phyloP scores from a whole-genome alignment of 2,329 filamentous ascomycete genomes.

The Hymenoscyphus fraxineus region DNA sequence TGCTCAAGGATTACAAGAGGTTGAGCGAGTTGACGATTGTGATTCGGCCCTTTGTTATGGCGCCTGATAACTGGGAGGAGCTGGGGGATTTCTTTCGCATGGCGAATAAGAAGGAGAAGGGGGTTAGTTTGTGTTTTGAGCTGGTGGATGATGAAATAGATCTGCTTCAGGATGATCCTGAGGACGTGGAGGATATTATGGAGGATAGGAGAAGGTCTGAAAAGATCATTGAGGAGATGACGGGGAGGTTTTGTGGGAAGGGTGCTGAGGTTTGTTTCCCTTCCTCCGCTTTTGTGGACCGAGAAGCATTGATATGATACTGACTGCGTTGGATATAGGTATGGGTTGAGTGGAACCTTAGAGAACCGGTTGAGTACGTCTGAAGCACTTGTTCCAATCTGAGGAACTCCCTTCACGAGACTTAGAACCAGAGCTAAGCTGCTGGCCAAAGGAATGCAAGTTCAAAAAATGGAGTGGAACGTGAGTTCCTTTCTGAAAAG shows the following conservation, averaged over 20 bases:
- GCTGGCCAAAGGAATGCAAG: too few species aligned
- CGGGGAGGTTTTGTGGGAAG: constrained; percentile 4
- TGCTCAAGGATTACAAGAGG: constrained; percentile 14
- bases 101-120: constrained; percentile 5
- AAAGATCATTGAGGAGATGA: background rate
- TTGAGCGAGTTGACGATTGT: constrained; percentile 7
- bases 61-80: background rate
- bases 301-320: background rate
- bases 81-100: constrained; percentile 5
- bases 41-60: background rate
- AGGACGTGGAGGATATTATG: background rate
- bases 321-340: background rate
- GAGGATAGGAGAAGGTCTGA: background rate
- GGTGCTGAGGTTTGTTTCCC: constrained; percentile 7
- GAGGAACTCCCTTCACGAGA: too few species aligned
- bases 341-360: constrained; percentile 11
- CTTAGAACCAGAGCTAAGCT: too few species aligned
- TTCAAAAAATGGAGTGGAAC: too few species aligned
- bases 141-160: constrained; percentile 8
- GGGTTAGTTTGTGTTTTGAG: constrained; percentile 11
- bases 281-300: too few species aligned
- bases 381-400: background rate
- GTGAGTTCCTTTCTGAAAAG: too few species aligned
- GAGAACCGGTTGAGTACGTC: background rate
- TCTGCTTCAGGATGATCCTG: background rate